Conservation (phyloP, 805 yeast species). For the Saccharomyces jurei region DNA sequence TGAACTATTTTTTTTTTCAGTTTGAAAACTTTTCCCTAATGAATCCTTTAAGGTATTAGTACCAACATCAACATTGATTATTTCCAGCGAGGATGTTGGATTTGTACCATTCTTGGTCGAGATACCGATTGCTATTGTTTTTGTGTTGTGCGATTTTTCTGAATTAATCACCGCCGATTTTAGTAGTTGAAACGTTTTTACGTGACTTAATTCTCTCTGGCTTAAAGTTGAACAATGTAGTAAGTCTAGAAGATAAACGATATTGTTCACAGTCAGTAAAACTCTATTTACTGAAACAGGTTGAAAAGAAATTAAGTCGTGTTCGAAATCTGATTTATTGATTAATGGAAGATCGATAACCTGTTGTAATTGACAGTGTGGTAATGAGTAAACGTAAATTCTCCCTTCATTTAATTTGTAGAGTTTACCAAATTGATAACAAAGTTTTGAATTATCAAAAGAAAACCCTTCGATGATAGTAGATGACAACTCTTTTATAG, state of each 20-base stretch:
- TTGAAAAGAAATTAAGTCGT: slow-evolving; percentile 16
- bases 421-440: slow-evolving; percentile 25
- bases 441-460: slow-evolving; percentile 14
- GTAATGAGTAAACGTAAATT: slow-evolving; percentile 18
- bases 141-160: slow-evolving; percentile 7
- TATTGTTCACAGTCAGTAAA: slow-evolving; percentile 23
- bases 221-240: slow-evolving; percentile 21
- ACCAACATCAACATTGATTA: slow-evolving; percentile 48
- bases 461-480: slow-evolving; percentile 18
- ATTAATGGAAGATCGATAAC: slow-evolving; percentile 22
- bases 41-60: slow-evolving; percentile 61
- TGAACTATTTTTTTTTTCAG: background rate
- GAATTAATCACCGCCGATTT: slow-evolving; percentile 17
- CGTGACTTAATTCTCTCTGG: slow-evolving; percentile 20
- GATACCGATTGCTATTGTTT: slow-evolving; percentile 26
- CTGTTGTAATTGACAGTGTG: slow-evolving; percentile 20
- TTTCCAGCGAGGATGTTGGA: slow-evolving; percentile 25
- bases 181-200: slow-evolving; percentile 24
- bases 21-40: slow-evolving; percentile 47
- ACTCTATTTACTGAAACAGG: slow-evolving; percentile 27
- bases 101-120: slow-evolving; percentile 23
- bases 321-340: slow-evolving; percentile 1
- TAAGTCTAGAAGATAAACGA: slow-evolving; percentile 24
- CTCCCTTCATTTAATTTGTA: slow-evolving; percentile 15
- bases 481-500: slow-evolving; percentile 21